phyloP scores from a whole-genome alignment of 768 basidiomycete genomes.

The Antrodiella citrinella region DNA sequence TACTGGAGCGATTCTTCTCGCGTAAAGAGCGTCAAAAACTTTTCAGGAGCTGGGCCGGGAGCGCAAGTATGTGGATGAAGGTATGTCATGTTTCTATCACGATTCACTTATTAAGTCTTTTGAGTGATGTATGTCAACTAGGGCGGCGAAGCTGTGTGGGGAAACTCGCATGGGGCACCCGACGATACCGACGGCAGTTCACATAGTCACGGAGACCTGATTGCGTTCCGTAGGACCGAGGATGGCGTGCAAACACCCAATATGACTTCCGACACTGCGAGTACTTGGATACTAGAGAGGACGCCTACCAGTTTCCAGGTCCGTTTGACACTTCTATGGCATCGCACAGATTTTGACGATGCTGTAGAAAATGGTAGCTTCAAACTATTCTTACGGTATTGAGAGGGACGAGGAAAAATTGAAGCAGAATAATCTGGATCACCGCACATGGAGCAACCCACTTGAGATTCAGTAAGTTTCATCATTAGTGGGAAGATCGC shows the following conservation, averaged over 20 bases:
- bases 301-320: conserved; percentile 81
- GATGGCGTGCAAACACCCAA: conserved; percentile 33
- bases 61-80: conserved; percentile 92
- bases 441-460: conserved; percentile 89
- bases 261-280: conserved; percentile 72
- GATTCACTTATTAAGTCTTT: neutral
- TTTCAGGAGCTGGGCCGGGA: conserved; percentile 93
- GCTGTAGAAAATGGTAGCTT: conserved; percentile 64
- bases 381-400: conserved; percentile 86
- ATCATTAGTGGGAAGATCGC: neutral
- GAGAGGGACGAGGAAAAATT: conserved; percentile 66
- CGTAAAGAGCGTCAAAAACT: conserved; percentile 80
- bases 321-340: neutral
- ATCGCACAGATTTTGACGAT: neutral
- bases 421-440: conserved; percentile 60
- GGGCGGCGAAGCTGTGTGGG: conserved; percentile 85
- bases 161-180: conserved; percentile 63
- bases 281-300: conserved; percentile 72
- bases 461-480: conserved; percentile 64
- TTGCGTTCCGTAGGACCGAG: conserved; percentile 57
- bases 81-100: conserved; percentile 25
- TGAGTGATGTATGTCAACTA: too few relatives aligned
- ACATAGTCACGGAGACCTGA: conserved; percentile 73
- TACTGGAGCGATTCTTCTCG: conserved; percentile 85
- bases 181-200: conserved; percentile 55